A percentile compares a stretch with the other conserved stretches of the same genome.
Conservation (phyloP, 179 eudicot genomes). For the Silene coronaria region DNA sequence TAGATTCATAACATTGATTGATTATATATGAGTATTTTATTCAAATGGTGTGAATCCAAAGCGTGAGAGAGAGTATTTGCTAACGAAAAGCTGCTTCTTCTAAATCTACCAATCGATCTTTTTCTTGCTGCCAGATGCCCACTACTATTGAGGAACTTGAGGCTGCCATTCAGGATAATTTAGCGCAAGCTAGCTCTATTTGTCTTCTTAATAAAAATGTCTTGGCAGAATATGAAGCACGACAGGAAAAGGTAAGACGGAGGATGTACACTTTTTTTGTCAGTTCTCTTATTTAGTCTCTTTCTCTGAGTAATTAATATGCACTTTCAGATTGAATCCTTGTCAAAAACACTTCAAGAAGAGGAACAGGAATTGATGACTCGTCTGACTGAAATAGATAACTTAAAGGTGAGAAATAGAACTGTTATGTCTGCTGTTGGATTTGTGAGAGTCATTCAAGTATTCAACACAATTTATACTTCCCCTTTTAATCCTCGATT, state of each 20-base stretch:
- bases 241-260: conserved; percentile 52
- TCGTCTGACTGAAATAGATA: conserved; percentile 51
- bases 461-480: background rate
- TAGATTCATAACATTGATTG: too few relatives aligned
- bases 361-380: conserved; percentile 48
- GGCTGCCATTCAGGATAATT: conserved; percentile 75
- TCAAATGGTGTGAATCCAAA: too few relatives aligned
- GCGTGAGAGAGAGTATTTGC: background rate
- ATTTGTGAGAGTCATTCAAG: background rate
- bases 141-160: conserved; percentile 81
- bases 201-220: conserved; percentile 69
- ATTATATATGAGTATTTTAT: too few relatives aligned
- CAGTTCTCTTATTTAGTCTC: conserved; percentile 12
- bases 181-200: conserved; percentile 69
- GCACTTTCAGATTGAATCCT: conserved; percentile 51
- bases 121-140: conserved; percentile 61
- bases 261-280: conserved; percentile 6
- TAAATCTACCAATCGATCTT: background rate
- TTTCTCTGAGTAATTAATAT: background rate
- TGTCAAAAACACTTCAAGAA: conserved; percentile 46
- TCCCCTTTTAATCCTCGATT: background rate
- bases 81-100: background rate
- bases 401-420: conserved; percentile 50
- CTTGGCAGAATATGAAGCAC: conserved; percentile 78
- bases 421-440: background rate